Evolutionary conservation across 176 grass and related monocot species (phyloP), one percentile per base, ranked within the genome.

Genomic region (Saccharum spontaneum): DNA sequence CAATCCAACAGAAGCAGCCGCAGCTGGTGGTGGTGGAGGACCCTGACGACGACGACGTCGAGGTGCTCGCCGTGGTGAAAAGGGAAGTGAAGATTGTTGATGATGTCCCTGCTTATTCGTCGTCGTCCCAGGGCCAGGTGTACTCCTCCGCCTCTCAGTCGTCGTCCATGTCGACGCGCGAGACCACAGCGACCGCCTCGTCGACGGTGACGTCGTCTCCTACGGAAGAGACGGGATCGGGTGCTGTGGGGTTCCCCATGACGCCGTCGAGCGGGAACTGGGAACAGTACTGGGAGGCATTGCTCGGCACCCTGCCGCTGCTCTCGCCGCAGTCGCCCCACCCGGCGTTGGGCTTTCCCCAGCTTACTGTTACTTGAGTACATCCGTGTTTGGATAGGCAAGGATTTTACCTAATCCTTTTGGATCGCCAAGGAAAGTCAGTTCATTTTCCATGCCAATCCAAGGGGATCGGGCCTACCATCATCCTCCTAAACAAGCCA

Each of bases 251-350:
- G 18, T 7, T 78, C 8, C 76, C 87, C 1, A 17, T 71, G 65
- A 87, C 93, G 43, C 83, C 86, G 28, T 80, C 81, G 30, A 87
- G 48, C 69, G 84, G 80, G 59, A 84, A 34, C 63, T 80, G n/a
- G 57, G 82, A 81, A 50, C 75, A 88, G 84, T 38, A 84, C 65
- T 95, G 88, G 88, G 88, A 89, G 64, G 84, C 52, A 30, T 24
- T 89, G 46, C 57, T 91, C 15, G 75, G 83, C 0, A 40, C 76
- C 26, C 52, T 90, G 90, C 71, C 80, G 33, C 84, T 73, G 55
- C 75, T 95, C 2, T 90, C 90, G 39, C 88, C 90, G 11, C 20
- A 89, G 67, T 93, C 88, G 68, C 88, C 89, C 6, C 63, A 83
- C 49, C 80, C 69, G 15, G 2, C 86, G 26, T 11, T 89, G 15